These are phyloP conservation scores for Onygena corvina DNA, from an alignment of 2,329 filamentous ascomycete genomes.

Conservation along the genomic window DNA sequence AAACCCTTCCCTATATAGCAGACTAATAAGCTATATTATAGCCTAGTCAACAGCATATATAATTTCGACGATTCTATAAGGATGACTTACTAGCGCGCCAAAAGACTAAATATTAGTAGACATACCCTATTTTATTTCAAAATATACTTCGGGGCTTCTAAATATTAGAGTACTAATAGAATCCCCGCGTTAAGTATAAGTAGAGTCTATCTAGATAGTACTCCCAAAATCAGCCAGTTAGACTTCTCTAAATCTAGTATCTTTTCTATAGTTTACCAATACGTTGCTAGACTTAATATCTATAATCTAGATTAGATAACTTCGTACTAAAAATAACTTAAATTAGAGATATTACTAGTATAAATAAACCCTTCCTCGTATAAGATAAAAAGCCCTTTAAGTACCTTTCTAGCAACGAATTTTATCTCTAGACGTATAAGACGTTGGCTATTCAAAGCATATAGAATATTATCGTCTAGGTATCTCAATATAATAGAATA, in stretches of 20 bases:
- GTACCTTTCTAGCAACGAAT: conserved; percentile 15
- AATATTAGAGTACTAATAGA: conserved; percentile 17
- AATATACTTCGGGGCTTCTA: conserved; percentile 15
- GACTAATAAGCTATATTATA: conserved; percentile 4
- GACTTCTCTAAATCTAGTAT: conserved; percentile 14
- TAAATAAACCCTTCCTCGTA: conserved; percentile 17
- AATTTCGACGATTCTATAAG: not conserved
- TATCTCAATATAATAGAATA: conserved; percentile 16
- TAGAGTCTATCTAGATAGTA: conserved; percentile 12
- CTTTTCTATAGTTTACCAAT: conserved; percentile 16
- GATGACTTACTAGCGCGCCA: conserved; percentile 15
- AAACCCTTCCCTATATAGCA: conserved; percentile 11
- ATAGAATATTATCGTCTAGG: conserved; percentile 15
- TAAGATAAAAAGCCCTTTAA: conserved; percentile 14
- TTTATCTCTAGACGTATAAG: conserved; percentile 15
- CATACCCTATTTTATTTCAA: conserved; percentile 18
- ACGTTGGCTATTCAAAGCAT: conserved; percentile 9
- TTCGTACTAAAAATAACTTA: not conserved
- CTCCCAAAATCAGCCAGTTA: conserved; percentile 17
- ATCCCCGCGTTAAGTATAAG: conserved; percentile 11
- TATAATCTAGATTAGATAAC: conserved; percentile 4
- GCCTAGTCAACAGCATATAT: not conserved
- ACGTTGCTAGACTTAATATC: conserved; percentile 18
- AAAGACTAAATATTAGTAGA: conserved; percentile 22
- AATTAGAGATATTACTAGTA: conserved; percentile 12